Percentiles rank a stretch among this genome's conserved stretches.
Conservation (phyloP, 2,329 filamentous ascomycete genomes). For the Fusarium staphyleae region DNA sequence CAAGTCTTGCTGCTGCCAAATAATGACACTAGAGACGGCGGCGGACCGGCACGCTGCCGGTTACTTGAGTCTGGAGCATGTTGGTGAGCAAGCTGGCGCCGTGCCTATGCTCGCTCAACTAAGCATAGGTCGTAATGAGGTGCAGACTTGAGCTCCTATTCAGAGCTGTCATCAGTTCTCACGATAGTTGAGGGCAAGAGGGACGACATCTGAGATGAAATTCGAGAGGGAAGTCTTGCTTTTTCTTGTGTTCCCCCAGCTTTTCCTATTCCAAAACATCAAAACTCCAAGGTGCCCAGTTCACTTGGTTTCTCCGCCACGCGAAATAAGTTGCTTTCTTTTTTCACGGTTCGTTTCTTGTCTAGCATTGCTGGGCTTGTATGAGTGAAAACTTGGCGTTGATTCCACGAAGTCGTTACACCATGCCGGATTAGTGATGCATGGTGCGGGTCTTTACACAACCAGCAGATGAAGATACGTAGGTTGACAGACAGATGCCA, state of each 20-base stretch:
- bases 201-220: not conserved
- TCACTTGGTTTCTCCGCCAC: not conserved
- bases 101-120: not conserved
- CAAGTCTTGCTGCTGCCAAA: not conserved
- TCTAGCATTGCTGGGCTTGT: not conserved
- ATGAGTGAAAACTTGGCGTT: not conserved
- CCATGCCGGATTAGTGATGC: no score
- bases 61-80: constrained; percentile 7
- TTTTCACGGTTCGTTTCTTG: not conserved
- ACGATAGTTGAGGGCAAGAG: not conserved
- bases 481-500: not conserved
- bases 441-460: no score
- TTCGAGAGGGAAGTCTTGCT: constrained; percentile 6
- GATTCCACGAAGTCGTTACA: no score
- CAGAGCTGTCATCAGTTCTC: constrained; percentile 1
- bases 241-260: constrained; percentile 9
- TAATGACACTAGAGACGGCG: not conserved
- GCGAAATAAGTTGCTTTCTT: constrained; percentile 5
- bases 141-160: not conserved
- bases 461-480: no score
- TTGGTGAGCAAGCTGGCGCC: constrained; percentile 2
- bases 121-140: not conserved
- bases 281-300: not conserved
- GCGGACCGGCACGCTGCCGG: constrained; percentile 15
- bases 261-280: not conserved